Evolutionary conservation across 2,329 filamentous ascomycete species (phyloP).

Genomic region (Fusarium torreyae): DNA sequence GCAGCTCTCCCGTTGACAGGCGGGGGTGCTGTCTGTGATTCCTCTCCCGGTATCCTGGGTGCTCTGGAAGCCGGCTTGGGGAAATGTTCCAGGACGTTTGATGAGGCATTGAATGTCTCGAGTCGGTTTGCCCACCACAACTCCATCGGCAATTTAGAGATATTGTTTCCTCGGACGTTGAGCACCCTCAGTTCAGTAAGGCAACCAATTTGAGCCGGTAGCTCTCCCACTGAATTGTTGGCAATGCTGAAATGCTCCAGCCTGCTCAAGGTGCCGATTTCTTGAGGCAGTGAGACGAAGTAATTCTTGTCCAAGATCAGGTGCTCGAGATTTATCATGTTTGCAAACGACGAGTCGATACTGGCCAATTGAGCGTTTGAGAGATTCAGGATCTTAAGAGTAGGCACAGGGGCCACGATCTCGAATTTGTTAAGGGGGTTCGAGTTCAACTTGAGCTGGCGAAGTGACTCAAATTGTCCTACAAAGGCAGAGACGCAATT

Average conservation of each 20-base stretch:
- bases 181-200: conserved; percentile 87
- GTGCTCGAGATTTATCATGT: conserved; percentile 88
- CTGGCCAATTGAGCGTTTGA: conserved; percentile 93
- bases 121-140: conserved; percentile 96
- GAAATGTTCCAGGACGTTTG: conserved; percentile 91
- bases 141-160: conserved; percentile 89
- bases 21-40: conserved; percentile 54
- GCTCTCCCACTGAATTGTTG: conserved; percentile 86
- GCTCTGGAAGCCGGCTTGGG: conserved; percentile 86
- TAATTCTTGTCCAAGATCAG: conserved; percentile 95
- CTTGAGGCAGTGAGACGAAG: conserved; percentile 88
- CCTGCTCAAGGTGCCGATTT: conserved; percentile 86
- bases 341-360: conserved; percentile 89
- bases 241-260: conserved; percentile 95
- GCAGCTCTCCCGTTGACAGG: conserved; percentile 60
- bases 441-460: conserved; percentile 90
- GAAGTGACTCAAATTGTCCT: conserved; percentile 87
- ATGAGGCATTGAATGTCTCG: conserved; percentile 94
- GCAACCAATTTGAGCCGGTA: conserved; percentile 91
- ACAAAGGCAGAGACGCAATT: conserved; percentile 93
- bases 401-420: conserved; percentile 81
- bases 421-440: conserved; percentile 97
- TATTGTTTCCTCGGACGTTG: conserved; percentile 93
- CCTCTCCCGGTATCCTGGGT: conserved; percentile 72
- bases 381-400: conserved; percentile 87